A percentile compares a stretch with the other conserved stretches of the same genome.
Evolutionary conservation across 495 filamentous ascomycete genomes (phyloP).

Genomic region (Neurospora sp.): DNA sequence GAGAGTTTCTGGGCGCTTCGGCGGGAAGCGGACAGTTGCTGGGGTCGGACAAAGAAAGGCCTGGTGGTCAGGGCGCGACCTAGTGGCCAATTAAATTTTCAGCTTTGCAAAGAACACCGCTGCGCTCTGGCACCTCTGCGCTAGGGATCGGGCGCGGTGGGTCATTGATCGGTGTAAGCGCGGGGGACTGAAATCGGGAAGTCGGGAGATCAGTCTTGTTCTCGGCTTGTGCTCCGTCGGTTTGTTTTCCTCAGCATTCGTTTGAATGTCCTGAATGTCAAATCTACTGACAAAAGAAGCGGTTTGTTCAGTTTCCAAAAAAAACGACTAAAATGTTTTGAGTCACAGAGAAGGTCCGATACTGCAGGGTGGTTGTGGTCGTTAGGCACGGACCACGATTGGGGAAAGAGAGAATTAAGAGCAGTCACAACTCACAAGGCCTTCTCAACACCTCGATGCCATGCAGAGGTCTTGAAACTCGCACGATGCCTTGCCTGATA

Average conservation of each 20-base stretch:
- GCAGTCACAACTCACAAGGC: not conserved
- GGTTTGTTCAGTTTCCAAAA: not conserved
- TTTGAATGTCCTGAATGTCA: not conserved
- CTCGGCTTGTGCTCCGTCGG: not conserved
- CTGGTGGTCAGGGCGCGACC: conserved; percentile 6
- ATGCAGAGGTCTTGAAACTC: not conserved
- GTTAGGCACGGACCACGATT: not conserved
- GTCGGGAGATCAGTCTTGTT: not conserved
- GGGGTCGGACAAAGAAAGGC: not conserved
- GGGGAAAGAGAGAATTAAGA: not conserved
- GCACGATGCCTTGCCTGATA: not conserved
- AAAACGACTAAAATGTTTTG: not conserved
- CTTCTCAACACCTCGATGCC: not conserved
- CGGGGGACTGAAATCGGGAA: not conserved
- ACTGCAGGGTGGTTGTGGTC: not conserved
- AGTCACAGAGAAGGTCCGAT: not conserved
- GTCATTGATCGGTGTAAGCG: not conserved
- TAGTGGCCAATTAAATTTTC: conserved; percentile 13
- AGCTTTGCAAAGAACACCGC: conserved; percentile 1
- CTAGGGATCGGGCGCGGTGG: not conserved
- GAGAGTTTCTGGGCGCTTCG: conserved; percentile 13
- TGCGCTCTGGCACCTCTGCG: not conserved
- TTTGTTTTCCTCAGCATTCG: not conserved
- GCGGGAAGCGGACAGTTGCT: too few relatives aligned
- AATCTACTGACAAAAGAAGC: not conserved